A percentile compares a stretch with the other conserved stretches of the same genome.
Evolutionary conservation across 2,329 filamentous ascomycete genomes (phyloP).

Genomic region (Coleophoma eucalyptorum): DNA sequence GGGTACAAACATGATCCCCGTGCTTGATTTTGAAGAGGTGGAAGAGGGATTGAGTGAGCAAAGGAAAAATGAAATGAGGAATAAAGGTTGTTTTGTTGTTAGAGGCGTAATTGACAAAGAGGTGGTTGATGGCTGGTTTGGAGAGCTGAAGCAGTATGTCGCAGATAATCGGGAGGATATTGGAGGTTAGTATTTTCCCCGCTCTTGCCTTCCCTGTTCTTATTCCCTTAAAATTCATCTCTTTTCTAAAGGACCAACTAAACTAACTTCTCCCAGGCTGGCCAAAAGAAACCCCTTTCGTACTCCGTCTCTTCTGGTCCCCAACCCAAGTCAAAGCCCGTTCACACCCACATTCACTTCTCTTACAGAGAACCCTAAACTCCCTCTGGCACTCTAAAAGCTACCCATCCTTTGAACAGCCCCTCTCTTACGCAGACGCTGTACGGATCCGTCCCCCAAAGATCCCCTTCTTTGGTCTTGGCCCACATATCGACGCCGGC

Average conservation of each 20-base stretch:
- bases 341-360: conserved; percentile 32
- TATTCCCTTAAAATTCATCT: not conserved
- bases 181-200: conserved; percentile 2
- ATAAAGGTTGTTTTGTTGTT: conserved; percentile 24
- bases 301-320: conserved; percentile 35
- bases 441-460: conserved; percentile 33
- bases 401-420: conserved; percentile 25
- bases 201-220: not conserved
- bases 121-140: conserved; percentile 21
- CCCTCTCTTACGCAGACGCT: conserved; percentile 35
- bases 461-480: conserved; percentile 34
- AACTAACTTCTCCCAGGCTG: conserved; percentile 20
- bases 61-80: conserved; percentile 23
- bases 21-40: conserved; percentile 25
- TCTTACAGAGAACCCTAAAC: conserved; percentile 32
- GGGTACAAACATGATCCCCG: conserved; percentile 29
- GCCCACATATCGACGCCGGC: conserved; percentile 40
- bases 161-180: conserved; percentile 27
- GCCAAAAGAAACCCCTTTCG: conserved; percentile 32
- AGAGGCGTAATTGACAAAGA: conserved; percentile 17
- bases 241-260: not conserved
- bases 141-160: conserved; percentile 29
- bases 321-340: conserved; percentile 34
- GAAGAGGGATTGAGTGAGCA: conserved; percentile 9
- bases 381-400: conserved; percentile 30